Conservation (phyloP, 2,329 filamentous ascomycete species). For the Drechslerella coelobrocha region DNA sequence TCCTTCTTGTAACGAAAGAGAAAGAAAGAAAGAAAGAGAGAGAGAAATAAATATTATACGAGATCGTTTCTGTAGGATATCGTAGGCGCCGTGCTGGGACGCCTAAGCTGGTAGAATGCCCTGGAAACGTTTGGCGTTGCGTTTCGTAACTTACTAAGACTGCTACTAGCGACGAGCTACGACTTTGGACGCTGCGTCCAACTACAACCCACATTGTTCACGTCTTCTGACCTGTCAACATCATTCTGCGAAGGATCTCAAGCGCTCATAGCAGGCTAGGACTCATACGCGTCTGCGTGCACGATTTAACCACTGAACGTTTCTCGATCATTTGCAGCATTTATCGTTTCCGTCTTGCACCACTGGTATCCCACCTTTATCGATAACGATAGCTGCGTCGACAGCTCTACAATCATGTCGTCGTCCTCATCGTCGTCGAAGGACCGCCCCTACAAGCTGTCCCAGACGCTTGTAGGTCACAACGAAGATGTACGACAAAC, state of each 20-base stretch:
- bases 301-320: too few species aligned
- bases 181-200: not conserved
- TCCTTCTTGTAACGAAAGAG: constrained; percentile 48
- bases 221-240: not conserved
- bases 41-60: constrained; percentile 35
- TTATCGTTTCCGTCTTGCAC: too few species aligned
- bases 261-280: too few species aligned
- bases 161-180: not conserved
- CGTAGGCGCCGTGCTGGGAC: not conserved
- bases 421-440: constrained; percentile 61
- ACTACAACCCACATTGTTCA: not conserved
- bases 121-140: constrained; percentile 7
- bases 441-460: constrained; percentile 75
- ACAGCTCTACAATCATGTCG: constrained; percentile 64
- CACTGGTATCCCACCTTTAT: constrained; percentile 19
- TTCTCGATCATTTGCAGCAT: too few species aligned
- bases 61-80: constrained; percentile 3
- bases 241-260: not conserved
- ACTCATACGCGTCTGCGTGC: too few species aligned
- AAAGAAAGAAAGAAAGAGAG: constrained; percentile 28
- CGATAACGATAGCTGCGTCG: constrained; percentile 21
- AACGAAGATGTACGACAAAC: constrained; percentile 78
- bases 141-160: not conserved
- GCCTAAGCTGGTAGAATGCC: not conserved
- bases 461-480: constrained; percentile 85